Evolutionary conservation across 164 flowering plant genomes (phyloP), one percentile per base, ranked within the genome.

Genomic region (Houttuynia cordata): DNA sequence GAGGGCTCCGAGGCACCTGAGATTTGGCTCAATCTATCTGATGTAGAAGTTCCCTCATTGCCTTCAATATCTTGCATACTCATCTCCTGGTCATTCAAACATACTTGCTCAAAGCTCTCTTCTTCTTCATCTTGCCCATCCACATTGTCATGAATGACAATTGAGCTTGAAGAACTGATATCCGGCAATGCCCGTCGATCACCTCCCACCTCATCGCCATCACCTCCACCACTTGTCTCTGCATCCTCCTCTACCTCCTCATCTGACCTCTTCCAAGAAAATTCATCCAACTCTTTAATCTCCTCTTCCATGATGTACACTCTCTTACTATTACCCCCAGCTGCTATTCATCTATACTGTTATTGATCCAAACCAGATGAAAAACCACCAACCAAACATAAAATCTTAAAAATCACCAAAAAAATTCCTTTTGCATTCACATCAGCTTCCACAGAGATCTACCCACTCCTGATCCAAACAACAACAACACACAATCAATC

Each of bases 21-120:
- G 30, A 68, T 65, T 50, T 62, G 66, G 65, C 76, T 73, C 56
- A 65, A 70, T 63, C 69, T 65, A 70, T 78, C 86, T 3, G 74
- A 78, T 64, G 49, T 68, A 34, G 74, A 68, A 10, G 75, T 72
- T 49, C 70, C 78, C 53, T 60, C 57, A 59, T 45, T 54, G 40
- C 60, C 70, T 37, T 21, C 62, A 68, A 63, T 23, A 54, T 71
- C 75, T 58, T 53, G 61, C 57, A 40, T 64, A 72, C 54, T 70
- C 47, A 68, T 80, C 24, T 76, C 90, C 54, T 81, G 86, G 67
- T 93, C 96, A 70, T 78, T 80, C 68, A 90, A 68, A 51, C 82
- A 79, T 21, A 90, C 96, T 63, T 71, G 92, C 73, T 93, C 99
- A 78, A 90, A 93, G 58, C 73, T 77, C 24, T 77, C 86, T 54